These are phyloP conservation scores for Xylaria sp. DNA, from an alignment of 2,329 filamentous ascomycete genomes.

Conservation along the genomic window DNA sequence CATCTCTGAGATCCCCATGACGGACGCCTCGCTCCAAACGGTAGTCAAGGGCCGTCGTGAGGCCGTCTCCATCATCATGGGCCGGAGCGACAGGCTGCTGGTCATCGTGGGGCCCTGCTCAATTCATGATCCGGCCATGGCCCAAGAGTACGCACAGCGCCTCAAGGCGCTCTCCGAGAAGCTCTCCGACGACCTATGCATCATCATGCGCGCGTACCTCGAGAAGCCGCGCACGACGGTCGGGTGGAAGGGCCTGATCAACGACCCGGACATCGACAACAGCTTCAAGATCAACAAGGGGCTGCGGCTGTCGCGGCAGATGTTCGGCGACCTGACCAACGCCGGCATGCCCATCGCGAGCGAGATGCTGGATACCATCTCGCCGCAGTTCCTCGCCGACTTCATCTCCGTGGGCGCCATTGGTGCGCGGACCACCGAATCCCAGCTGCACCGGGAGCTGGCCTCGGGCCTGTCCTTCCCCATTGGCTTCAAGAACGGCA, in stretches of 20 bases:
- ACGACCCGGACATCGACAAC: slow-evolving; percentile 97
- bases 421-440: slow-evolving; percentile 95
- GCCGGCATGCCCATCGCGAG: slow-evolving; percentile 93
- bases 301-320: slow-evolving; percentile 86
- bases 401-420: slow-evolving; percentile 95
- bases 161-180: slow-evolving; percentile 82
- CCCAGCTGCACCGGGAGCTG: slow-evolving; percentile 94
- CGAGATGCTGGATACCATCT: slow-evolving; percentile 99
- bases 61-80: slow-evolving; percentile 79
- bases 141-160: slow-evolving; percentile 86
- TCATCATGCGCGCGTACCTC: slow-evolving; percentile 98
- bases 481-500: slow-evolving; percentile 99
- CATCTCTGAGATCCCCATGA: slow-evolving; percentile 83
- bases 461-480: slow-evolving; percentile 96
- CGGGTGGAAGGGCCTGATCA: slow-evolving; percentile 99
- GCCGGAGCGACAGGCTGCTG: slow-evolving; percentile 84
- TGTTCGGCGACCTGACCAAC: slow-evolving; percentile 90
- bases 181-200: slow-evolving; percentile 83
- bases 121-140: slow-evolving; percentile 90
- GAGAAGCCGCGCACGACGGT: slow-evolving; percentile 99
- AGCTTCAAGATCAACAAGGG: slow-evolving; percentile 99
- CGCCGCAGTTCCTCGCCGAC: slow-evolving; percentile 96
- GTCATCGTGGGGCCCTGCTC: slow-evolving; percentile 97
- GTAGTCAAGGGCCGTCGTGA: slow-evolving; percentile 77
- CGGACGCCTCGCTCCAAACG: slow-evolving; percentile 70